Evolutionary conservation across 2,329 filamentous ascomycete genomes (phyloP), one percentile per base, ranked within the genome.

Genomic region (Aspergillus quadrilineatus): DNA sequence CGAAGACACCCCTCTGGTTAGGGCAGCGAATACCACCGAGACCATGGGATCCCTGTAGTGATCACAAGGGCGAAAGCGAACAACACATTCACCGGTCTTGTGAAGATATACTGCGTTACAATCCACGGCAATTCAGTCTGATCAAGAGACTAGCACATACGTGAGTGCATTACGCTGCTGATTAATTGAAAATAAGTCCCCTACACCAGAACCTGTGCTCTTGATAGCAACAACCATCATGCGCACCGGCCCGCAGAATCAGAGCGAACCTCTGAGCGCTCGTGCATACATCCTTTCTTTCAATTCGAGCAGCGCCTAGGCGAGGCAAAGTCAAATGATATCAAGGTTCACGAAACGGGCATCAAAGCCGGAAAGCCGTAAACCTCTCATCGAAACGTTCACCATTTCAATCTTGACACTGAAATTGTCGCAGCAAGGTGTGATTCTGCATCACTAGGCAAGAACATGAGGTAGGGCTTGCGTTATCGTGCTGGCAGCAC

Each of bases 261-360:
- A 48, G 43, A 48, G 49, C 37, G 41, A 47, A 34, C 46, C 29
- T 46, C 36, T 32, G 32, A 29, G 42, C 15, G 26, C 34, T 41
- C 42, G 42, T 44, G n/a, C 42, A 47, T 26, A 15, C 32, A n/a
- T n/a, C 29, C 26, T 29, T 29, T 32, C n/a, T 30, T 43, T 34
- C 44, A 17, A 46, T 51, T 46, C 29, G 28, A 41, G 12, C 10
- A 43, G 26, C 12, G 15, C 43, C 39, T 26, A n/a, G 9, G 41
- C 42, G n/a, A 51, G 10, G 34, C 26, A 50, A 43, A 42, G 15
- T 34, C 41, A 52, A 45, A 39, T 15, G 46, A 47, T 46, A 32
- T 50, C 41, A 51, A 56, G 36, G 48, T 46, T 55, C 29, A 17
- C 28, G 28, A 48, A 41, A 48, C 17, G 28, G 53, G 17, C 28